Evolutionary conservation across 768 basidiomycete genomes (phyloP), one percentile per base, ranked within the genome.

Genomic region (Tricholoma sp.): DNA sequence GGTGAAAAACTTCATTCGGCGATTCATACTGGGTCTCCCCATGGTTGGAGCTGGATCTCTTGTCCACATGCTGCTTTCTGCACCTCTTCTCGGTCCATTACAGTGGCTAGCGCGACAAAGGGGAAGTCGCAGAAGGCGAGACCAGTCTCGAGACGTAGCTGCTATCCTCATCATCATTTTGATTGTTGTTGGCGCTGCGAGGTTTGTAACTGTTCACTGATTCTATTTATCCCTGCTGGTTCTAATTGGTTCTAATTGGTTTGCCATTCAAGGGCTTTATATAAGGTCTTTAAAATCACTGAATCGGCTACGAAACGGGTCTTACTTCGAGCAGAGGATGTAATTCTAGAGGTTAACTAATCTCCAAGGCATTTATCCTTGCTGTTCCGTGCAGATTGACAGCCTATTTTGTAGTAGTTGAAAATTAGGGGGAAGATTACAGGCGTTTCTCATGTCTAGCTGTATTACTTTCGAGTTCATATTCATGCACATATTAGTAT

Each of bases 1-100:
- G 39, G 39, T 90, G 9, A 74, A 71, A 57, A 74, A 78, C 31
- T 82, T 91, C 61, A 59, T 88, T 53, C 82, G 80, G 41, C 83
- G 89, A n/a, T 86, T 92, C 67, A 62, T 92, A 11, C 67, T 93
- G 22, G 91, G 91, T 21, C 74, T 92, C 12, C 89, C 91, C 27
- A 77, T 91, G 56, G 79, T 93, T 11, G 89, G 90, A 9, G 88
- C 87, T 39, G 83, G 83, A 18, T 91, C 88, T 14, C 69, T 92
- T 43, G 79, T 90, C 16, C 87, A 89, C 54, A 81, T 89, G 81
- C 69, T 92, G 14, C 59, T 84, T 10, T 82, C 87, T 3, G 67
- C 84, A 6, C 86, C 84, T 21, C 68, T 86, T 56, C 75, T 89
- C 47, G 83, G 79, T 0, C 88, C 89, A 12, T 67, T 91, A 39